Percentiles rank a stretch among this genome's conserved stretches.
Evolutionary conservation across 2,329 filamentous ascomycete genomes (phyloP).

Genomic region (Nakataea oryzae): DNA sequence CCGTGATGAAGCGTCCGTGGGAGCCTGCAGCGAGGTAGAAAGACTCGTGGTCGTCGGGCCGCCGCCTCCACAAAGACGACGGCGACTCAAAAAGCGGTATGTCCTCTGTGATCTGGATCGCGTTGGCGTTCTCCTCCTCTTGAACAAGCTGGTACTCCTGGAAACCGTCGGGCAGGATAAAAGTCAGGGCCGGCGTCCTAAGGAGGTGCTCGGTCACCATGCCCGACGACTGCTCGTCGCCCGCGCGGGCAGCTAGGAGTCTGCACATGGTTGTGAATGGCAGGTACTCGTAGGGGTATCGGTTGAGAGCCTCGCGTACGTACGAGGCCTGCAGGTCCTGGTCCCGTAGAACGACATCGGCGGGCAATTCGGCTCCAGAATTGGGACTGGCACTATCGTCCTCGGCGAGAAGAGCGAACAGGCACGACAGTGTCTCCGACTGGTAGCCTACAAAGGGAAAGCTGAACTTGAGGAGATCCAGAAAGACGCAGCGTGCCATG

Average conservation of each 20-base stretch:
- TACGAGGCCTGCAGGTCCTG: constrained; percentile 44
- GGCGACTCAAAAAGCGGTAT: constrained; percentile 50
- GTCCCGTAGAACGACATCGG: constrained; percentile 36
- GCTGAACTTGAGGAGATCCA: constrained; percentile 61
- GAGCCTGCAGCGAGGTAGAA: constrained; percentile 59
- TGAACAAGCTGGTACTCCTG: constrained; percentile 65
- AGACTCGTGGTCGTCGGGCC: constrained; percentile 31
- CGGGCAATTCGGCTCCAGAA: background rate
- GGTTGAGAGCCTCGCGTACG: constrained; percentile 58
- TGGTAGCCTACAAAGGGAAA: constrained; percentile 62
- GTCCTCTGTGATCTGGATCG: constrained; percentile 56
- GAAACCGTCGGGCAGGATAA: constrained; percentile 63
- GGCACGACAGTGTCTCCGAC: constrained; percentile 55
- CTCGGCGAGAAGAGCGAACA: constrained; percentile 53
- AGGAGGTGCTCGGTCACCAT: constrained; percentile 55
- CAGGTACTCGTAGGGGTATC: constrained; percentile 77
- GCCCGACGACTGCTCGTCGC: constrained; percentile 23
- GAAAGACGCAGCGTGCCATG: constrained; percentile 51
- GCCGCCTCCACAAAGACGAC: constrained; percentile 28
- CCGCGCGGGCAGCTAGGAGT: constrained; percentile 44
- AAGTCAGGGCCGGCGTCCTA: constrained; percentile 64
- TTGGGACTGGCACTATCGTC: constrained; percentile 19
- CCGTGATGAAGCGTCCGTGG: constrained; percentile 62
- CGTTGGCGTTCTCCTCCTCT: constrained; percentile 79
- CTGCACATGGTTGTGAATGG: constrained; percentile 68